Conservation (phyloP, 306 rosid species). For the Vachellia pachyceras region DNA sequence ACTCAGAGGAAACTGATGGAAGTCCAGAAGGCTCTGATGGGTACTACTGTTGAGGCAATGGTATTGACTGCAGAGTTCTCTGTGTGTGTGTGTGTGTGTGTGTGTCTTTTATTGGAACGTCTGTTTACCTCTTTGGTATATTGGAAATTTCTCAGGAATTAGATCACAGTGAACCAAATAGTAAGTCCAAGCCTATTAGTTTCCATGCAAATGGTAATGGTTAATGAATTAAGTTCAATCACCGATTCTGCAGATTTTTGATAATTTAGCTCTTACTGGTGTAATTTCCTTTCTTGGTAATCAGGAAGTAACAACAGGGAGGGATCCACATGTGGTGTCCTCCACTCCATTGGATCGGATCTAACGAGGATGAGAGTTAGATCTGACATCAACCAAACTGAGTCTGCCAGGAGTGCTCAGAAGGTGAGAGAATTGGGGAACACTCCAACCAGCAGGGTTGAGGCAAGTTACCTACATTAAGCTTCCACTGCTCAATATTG, state of each 20-base stretch:
- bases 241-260: neutral
- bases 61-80: constrained; percentile 43
- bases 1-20: constrained; percentile 71
- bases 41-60: constrained; percentile 55
- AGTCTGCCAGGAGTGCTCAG: constrained; percentile 58
- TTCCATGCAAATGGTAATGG: constrained; percentile 49
- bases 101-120: constrained; percentile 2
- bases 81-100: neutral
- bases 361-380: constrained; percentile 86
- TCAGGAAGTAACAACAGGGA: constrained; percentile 63
- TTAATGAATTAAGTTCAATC: constrained; percentile 18
- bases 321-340: constrained; percentile 81
- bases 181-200: constrained; percentile 46
- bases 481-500: constrained; percentile 15
- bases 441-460: constrained; percentile 82
- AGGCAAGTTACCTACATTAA: constrained; percentile 45
- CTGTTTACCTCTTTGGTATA: neutral
- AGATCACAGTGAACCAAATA: constrained; percentile 53
- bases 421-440: constrained; percentile 60
- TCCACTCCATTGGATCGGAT: constrained; percentile 91
- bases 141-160: constrained; percentile 61
- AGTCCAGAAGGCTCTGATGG: constrained; percentile 65
- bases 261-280: constrained; percentile 6
- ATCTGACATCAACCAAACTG: constrained; percentile 52
- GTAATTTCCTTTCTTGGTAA: constrained; percentile 30